These are phyloP conservation scores for Phanerochaete sordida DNA, from an alignment of 768 basidiomycete genomes.

Conservation along the genomic window DNA sequence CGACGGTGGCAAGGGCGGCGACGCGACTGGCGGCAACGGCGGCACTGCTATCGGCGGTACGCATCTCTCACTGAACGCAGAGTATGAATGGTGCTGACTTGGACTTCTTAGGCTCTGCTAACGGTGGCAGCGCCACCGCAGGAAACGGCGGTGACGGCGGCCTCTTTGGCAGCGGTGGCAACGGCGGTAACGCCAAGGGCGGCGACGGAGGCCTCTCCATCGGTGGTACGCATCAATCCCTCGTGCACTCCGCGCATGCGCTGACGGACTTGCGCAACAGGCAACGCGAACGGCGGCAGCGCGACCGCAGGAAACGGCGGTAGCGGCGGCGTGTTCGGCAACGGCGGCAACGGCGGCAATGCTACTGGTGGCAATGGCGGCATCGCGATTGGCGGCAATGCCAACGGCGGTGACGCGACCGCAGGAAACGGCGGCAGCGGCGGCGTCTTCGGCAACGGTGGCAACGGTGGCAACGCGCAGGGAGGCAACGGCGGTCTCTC, in stretches of 20 bases:
- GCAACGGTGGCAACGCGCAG: no score
- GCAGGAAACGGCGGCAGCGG: not conserved
- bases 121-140: not conserved
- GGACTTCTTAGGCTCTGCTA: not conserved
- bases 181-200: not conserved
- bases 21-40: no score
- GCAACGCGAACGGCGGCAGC: not conserved
- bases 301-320: not conserved
- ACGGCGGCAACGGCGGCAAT: not conserved
- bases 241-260: no score
- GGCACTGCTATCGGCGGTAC: no score
- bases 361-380: not conserved
- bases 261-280: no score
- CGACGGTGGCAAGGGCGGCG: no score
- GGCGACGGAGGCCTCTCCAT: not conserved
- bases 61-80: no score
- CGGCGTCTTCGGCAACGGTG: not conserved
- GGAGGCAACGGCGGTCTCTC: no score
- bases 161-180: not conserved
- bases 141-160: not conserved
- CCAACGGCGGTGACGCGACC: not conserved
- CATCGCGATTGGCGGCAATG: not conserved
- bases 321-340: not conserved
- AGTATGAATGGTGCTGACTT: no score
- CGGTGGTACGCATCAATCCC: no score